Conservation (phyloP, 208 protist genomes). For the Leptomonas pyrrhocoris region DNA sequence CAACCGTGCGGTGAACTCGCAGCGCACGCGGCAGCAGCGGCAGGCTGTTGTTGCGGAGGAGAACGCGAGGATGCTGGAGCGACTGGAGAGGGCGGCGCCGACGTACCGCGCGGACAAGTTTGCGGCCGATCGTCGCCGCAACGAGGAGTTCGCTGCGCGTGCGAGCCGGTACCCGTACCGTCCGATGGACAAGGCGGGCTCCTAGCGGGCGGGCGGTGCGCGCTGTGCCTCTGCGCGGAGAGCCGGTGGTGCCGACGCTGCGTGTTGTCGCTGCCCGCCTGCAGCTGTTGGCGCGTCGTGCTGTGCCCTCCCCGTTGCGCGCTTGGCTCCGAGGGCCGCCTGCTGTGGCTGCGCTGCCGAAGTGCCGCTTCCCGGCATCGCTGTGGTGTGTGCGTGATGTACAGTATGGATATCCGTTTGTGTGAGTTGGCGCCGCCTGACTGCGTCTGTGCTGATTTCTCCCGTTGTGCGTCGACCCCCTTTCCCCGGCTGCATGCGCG, state of each 20-base stretch:
- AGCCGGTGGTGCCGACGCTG: background rate
- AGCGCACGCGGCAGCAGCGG: slow-evolving; percentile 42
- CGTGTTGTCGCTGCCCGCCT: too few species aligned
- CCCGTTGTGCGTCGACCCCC: too few species aligned
- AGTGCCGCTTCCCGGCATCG: too few species aligned
- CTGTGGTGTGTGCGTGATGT: too few species aligned
- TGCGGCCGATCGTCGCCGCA: slow-evolving; percentile 43
- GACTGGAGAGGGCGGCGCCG: slow-evolving; percentile 47
- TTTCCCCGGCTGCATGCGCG: too few species aligned
- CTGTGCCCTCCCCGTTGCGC: too few species aligned
- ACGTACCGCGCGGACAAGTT: slow-evolving; percentile 56
- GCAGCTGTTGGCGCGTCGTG: too few species aligned
- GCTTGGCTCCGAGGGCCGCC: too few species aligned
- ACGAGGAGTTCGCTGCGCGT: slow-evolving; percentile 58
- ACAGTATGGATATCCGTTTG: too few species aligned
- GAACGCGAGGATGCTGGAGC: slow-evolving; percentile 58
- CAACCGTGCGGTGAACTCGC: slow-evolving; percentile 47
- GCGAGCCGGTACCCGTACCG: slow-evolving; percentile 65
- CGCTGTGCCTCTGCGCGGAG: background rate
- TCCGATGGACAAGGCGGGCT: slow-evolving; percentile 29
- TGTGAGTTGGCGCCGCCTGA: too few species aligned
- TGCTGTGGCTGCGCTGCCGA: too few species aligned
- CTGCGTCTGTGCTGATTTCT: too few species aligned
- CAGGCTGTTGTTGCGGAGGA: slow-evolving; percentile 51
- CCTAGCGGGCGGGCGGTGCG: background rate